Evolutionary conservation across 371 early-diverging fungal genomes (phyloP).

Genomic region (Pancytospora philotis): DNA sequence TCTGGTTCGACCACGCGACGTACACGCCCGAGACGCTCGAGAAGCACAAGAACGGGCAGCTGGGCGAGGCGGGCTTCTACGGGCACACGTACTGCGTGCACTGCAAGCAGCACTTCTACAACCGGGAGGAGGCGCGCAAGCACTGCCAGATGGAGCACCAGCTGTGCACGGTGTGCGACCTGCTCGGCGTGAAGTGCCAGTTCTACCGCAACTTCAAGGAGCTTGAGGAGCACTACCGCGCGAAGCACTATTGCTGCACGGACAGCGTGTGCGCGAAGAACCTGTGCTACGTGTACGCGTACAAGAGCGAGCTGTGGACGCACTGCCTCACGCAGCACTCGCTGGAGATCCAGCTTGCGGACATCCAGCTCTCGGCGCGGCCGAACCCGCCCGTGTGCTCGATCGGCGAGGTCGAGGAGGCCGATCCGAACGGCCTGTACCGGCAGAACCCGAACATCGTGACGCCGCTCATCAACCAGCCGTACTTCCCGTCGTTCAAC

Average conservation of each 20-base stretch:
- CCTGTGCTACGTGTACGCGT: constrained; percentile 55
- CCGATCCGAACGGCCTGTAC: background rate
- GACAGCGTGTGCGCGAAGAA: constrained; percentile 43
- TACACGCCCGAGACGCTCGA: constrained; percentile 36
- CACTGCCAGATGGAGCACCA: constrained; percentile 55
- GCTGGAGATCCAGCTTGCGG: constrained; percentile 8
- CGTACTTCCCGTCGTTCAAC: constrained; percentile 14
- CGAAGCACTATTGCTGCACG: constrained; percentile 54
- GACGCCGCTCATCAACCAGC: constrained; percentile 3
- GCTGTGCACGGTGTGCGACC: constrained; percentile 55
- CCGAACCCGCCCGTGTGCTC: background rate
- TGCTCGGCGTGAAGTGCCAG: constrained; percentile 44
- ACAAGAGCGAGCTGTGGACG: constrained; percentile 54
- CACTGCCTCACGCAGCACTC: constrained; percentile 45
- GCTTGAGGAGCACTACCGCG: constrained; percentile 54
- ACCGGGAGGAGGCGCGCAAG: constrained; percentile 36
- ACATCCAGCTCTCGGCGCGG: constrained; percentile 6
- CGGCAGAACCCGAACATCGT: background rate
- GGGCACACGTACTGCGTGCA: constrained; percentile 56
- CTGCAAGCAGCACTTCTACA: constrained; percentile 54
- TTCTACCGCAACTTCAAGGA: constrained; percentile 55
- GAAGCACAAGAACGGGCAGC: constrained; percentile 48
- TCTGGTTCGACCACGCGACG: constrained; percentile 48
- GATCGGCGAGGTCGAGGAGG: background rate
- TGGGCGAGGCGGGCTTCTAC: constrained; percentile 39